A percentile compares a stretch with the other conserved stretches of the same genome.
Conservation (phyloP, 2,329 filamentous ascomycete genomes). For the Celoporthe dispersa region DNA sequence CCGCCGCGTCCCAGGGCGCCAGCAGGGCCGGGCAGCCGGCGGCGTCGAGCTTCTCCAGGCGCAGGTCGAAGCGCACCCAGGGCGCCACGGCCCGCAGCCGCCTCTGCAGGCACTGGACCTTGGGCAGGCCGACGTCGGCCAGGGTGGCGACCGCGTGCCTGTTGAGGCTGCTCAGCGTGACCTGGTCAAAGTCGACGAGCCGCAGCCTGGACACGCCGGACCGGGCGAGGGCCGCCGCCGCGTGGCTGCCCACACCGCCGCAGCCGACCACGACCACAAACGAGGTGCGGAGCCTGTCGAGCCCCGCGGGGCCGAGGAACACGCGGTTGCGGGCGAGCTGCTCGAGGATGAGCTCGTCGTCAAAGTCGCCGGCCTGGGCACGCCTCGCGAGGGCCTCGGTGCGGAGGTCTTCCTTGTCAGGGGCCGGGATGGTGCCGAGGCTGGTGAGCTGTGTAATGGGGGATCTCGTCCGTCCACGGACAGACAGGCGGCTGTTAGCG, state of each 20-base stretch:
- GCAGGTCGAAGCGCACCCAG: conserved; percentile 88
- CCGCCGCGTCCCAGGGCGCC: conserved; percentile 61
- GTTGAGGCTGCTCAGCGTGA: conserved; percentile 91
- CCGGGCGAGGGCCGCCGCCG: conserved; percentile 80
- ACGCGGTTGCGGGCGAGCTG: conserved; percentile 92
- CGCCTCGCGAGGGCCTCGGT: conserved; percentile 62
- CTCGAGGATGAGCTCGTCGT: conserved; percentile 85
- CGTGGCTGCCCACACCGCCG: conserved; percentile 94
- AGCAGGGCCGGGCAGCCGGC: conserved; percentile 69
- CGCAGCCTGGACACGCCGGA: conserved; percentile 88
- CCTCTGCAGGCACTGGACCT: conserved; percentile 82
- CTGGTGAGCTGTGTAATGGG: conserved; percentile 62
- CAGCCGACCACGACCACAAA: conserved; percentile 92
- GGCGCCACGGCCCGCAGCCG: conserved; percentile 85
- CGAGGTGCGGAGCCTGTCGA: conserved; percentile 76
- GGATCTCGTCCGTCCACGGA: not conserved
- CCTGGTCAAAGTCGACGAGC: conserved; percentile 96
- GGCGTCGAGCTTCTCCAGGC: conserved; percentile 80
- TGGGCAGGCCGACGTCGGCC: conserved; percentile 89
- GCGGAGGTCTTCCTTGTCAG: conserved; percentile 65
- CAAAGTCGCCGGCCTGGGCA: conserved; percentile 66
- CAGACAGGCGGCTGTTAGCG: conserved; percentile 28
- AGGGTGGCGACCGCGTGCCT: conserved; percentile 94
- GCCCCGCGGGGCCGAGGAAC: conserved; percentile 82
- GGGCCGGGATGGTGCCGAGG: conserved; percentile 54